Conservation (phyloP, 2,329 filamentous ascomycete genomes). For the Diplodia scrobiculata region DNA sequence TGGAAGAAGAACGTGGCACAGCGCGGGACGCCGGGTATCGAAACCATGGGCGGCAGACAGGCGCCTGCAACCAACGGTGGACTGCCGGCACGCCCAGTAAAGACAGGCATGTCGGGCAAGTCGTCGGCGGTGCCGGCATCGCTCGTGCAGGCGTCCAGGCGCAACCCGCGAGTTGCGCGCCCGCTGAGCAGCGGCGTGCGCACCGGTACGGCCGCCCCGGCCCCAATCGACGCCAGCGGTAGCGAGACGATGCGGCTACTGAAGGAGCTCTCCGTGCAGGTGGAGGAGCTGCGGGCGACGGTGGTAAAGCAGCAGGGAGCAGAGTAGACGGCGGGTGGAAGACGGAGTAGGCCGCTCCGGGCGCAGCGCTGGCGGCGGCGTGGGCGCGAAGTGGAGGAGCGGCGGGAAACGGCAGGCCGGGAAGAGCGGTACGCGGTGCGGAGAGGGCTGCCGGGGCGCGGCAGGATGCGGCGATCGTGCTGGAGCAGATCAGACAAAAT, state of each 20-base stretch:
- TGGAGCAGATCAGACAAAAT: slow-evolving; percentile 24
- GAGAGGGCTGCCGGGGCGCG: slow-evolving; percentile 27
- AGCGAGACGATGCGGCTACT: slow-evolving; percentile 27
- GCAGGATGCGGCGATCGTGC: slow-evolving; percentile 27
- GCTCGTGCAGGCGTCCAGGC: slow-evolving; percentile 26
- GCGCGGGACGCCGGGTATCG: slow-evolving; percentile 7
- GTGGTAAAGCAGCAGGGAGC: slow-evolving; percentile 25
- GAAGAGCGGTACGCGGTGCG: slow-evolving; percentile 27
- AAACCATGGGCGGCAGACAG: slow-evolving; percentile 23
- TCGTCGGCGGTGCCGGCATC: slow-evolving; percentile 21
- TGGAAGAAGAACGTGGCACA: slow-evolving; percentile 24
- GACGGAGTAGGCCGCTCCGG: slow-evolving; percentile 1
- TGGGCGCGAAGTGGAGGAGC: slow-evolving; percentile 11
- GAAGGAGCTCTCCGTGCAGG: slow-evolving; percentile 22
- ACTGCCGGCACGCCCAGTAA: slow-evolving; percentile 17
- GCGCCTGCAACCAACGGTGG: slow-evolving; percentile 17
- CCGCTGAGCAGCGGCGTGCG: slow-evolving; percentile 11
- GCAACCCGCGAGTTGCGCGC: slow-evolving; percentile 1
- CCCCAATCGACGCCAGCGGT: slow-evolving; percentile 2
- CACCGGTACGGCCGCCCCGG: neutral
- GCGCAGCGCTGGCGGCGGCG: slow-evolving; percentile 1
- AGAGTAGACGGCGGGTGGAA: slow-evolving; percentile 6
- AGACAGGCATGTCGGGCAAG: slow-evolving; percentile 13
- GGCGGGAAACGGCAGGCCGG: slow-evolving; percentile 5
- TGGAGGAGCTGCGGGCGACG: slow-evolving; percentile 27